Percentiles rank a stretch among this genome's conserved stretches.
Evolutionary conservation across 768 basidiomycete species (phyloP).

Genomic region (Erythrobasidium yunnanense): DNA sequence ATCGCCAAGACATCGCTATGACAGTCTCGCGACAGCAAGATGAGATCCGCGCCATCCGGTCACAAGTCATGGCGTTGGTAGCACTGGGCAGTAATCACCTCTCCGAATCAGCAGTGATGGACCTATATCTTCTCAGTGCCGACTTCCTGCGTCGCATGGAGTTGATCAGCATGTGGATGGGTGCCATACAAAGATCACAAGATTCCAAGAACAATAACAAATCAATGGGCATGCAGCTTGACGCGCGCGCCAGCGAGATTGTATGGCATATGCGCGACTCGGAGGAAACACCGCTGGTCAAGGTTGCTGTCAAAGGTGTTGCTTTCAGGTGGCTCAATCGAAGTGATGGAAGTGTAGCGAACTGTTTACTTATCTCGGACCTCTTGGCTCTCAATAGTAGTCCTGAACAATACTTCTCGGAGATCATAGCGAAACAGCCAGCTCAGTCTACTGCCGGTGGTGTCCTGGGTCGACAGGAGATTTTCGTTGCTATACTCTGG

Average conservation of each 20-base stretch:
- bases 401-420: slow-evolving; percentile 61
- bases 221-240: slow-evolving; percentile 58
- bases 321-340: slow-evolving; percentile 73
- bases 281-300: slow-evolving; percentile 59
- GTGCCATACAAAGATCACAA: slow-evolving; percentile 40
- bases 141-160: slow-evolving; percentile 3
- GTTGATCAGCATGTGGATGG: background rate
- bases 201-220: slow-evolving; percentile 59
- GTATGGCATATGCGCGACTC: slow-evolving; percentile 80
- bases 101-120: slow-evolving; percentile 29
- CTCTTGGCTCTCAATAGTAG: slow-evolving; percentile 77
- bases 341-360: slow-evolving; percentile 76
- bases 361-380: slow-evolving; percentile 61
- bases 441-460: slow-evolving; percentile 41
- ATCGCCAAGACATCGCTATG: slow-evolving; percentile 45
- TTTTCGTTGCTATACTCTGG: slow-evolving; percentile 72
- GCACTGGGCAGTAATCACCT: slow-evolving; percentile 38
- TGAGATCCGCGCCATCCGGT: slow-evolving; percentile 52
- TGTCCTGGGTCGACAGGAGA: slow-evolving; percentile 48
- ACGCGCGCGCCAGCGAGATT: slow-evolving; percentile 71
- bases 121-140: slow-evolving; percentile 5
- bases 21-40: slow-evolving; percentile 50
- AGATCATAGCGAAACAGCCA: slow-evolving; percentile 73
- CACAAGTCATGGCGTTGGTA: slow-evolving; percentile 42
- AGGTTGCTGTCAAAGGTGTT: slow-evolving; percentile 68